Evolutionary conservation across 805 yeast species (phyloP), one percentile per base, ranked within the genome.

Genomic region (Candida gorgasii): DNA sequence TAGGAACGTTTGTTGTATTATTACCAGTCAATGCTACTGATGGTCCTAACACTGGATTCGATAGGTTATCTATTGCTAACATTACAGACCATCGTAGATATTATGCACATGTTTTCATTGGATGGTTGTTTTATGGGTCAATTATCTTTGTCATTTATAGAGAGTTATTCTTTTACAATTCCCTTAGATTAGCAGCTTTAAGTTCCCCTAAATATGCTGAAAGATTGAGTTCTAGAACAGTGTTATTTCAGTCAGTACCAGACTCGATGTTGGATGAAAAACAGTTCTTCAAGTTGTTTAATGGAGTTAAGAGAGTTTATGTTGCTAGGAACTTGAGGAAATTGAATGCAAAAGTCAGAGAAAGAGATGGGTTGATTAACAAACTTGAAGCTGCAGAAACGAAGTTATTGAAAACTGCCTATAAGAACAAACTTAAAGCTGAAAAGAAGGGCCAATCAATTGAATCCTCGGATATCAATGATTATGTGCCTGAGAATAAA

Each of bases 191-290:
- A 54, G 90, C 89, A 8, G 86, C 82, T 2, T 67, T 89, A 43
- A 75, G 97, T 1, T 78, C 95, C 8, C 96, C 96, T 14, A 75
- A 80, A 47, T 88, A 88, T 59, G 86, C 95, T 31, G 73, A 76
- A 45, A 81, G 80, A 52, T 62, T 86, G 27, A 76, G 92, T 12
- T 84, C 92, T 9, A 80, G 96, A 60, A 85, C 92, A 1, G 88
- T 92, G 1, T 71, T 92, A 39, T 81, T 90, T 62, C 95, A 86
- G 64, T 78, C 86, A 7, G 92, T 89, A 5, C 93, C 97, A 8
- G 79, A 82, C 44, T 77, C 82, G 44, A 79, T 79, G 54, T 68
- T 88, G 44, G 81, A 80, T 58, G 95, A 85, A 57, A 71, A 75
- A 43, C 89, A 86, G 53, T 79, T 92, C 46, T 71, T 77, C 53